phyloP scores from a whole-genome alignment of 495 filamentous ascomycete genomes.

The Beverwykella pulmonaria region DNA sequence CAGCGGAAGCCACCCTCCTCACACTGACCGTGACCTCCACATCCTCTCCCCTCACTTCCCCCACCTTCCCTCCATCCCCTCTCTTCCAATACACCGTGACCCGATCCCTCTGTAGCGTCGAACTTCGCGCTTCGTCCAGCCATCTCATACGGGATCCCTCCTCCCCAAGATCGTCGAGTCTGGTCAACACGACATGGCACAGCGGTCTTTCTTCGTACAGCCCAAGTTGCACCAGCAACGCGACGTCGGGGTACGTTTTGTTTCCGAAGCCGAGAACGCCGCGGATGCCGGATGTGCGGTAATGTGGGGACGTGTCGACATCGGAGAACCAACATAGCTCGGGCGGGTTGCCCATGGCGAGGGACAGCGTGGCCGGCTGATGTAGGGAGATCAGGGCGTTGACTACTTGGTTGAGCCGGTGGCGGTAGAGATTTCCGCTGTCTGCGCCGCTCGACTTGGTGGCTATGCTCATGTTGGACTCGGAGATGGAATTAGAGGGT shows the following conservation, averaged over 20 bases:
- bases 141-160: not conserved
- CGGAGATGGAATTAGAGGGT: not conserved
- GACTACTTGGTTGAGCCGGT: not conserved
- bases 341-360: not conserved
- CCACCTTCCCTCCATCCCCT: not conserved
- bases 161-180: not conserved
- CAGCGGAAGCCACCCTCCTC: not conserved
- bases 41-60: not conserved
- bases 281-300: not conserved
- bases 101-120: not conserved
- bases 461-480: not conserved
- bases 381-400: not conserved
- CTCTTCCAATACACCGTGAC: not conserved
- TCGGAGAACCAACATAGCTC: conserved; percentile 8
- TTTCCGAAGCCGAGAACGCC: conserved; percentile 1
- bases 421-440: not conserved
- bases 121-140: not conserved
- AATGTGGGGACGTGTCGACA: not conserved
- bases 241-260: not conserved
- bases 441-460: not conserved
- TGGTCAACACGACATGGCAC: not conserved
- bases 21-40: not conserved
- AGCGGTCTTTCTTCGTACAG: not conserved
- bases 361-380: not conserved
- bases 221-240: conserved; percentile 5